phyloP scores from a whole-genome alignment of 2,329 filamentous ascomycete genomes.

The Arthroderma uncinatum region DNA sequence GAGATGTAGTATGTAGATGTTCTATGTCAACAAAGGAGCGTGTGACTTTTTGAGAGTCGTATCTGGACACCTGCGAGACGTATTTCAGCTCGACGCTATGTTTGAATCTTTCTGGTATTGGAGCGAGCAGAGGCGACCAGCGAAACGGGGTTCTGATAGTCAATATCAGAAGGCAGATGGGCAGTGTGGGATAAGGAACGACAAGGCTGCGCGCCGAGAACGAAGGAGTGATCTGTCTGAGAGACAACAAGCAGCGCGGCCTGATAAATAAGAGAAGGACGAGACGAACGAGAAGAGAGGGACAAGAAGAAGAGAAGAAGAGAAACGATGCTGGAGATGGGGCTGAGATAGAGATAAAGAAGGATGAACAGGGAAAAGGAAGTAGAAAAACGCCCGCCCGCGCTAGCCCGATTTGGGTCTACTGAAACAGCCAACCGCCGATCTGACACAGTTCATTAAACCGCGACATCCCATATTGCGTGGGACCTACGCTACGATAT shows the following conservation, averaged over 20 bases:
- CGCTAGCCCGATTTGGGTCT: background rate
- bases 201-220: constrained; percentile 3
- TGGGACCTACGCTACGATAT: too few relatives aligned
- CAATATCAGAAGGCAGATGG: constrained; percentile 4
- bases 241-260: constrained; percentile 1
- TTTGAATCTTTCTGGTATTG: background rate
- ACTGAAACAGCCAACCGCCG: background rate
- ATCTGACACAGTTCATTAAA: constrained; percentile 1
- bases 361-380: constrained; percentile 1
- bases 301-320: too few relatives aligned
- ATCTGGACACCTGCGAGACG: background rate
- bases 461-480: too few relatives aligned
- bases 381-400: background rate
- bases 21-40: background rate
- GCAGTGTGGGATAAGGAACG: constrained; percentile 5
- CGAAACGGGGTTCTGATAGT: background rate
- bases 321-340: background rate
- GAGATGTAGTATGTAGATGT: constrained; percentile 6
- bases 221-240: background rate
- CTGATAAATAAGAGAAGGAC: background rate
- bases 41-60: background rate
- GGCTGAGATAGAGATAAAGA: constrained; percentile 2
- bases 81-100: background rate
- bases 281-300: background rate
- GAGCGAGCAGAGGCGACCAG: constrained; percentile 2